Evolutionary conservation across 345 rosid species (phyloP).

Genomic region (Populus pruinosa): DNA sequence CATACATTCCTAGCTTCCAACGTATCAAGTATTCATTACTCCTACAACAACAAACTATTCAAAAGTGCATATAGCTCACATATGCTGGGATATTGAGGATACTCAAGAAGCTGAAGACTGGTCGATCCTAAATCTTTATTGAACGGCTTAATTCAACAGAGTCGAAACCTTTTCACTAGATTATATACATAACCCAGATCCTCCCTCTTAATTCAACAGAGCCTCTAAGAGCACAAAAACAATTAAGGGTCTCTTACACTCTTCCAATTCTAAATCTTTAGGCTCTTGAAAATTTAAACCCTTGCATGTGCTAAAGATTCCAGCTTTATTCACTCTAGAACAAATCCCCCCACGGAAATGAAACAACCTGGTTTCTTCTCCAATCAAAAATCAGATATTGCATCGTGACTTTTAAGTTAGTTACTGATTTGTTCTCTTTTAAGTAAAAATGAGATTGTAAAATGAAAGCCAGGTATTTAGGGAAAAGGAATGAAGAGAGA

Average conservation of each 20-base stretch:
- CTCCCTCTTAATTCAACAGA: background rate
- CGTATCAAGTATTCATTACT: background rate
- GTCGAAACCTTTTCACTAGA: too few relatives aligned
- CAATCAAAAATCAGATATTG: conserved; percentile 16
- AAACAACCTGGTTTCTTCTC: background rate
- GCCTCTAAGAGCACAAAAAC: background rate
- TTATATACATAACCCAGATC: too few relatives aligned
- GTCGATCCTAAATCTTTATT: background rate
- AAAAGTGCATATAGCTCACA: background rate
- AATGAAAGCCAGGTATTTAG: background rate
- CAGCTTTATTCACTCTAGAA: background rate
- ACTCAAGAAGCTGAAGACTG: background rate
- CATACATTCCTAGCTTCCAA: background rate
- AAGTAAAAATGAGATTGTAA: background rate
- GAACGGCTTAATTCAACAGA: background rate
- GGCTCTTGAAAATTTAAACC: background rate
- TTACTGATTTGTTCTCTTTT: background rate
- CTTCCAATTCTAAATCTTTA: background rate
- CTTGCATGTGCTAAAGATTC: background rate
- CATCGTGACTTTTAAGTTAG: conserved; percentile 12
- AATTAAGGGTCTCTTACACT: background rate
- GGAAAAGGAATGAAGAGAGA: background rate
- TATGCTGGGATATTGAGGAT: background rate
- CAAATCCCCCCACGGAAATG: background rate
- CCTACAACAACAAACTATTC: background rate